Conservation (phyloP, 129 eudicot species). For the Pittosporum tobira region DNA sequence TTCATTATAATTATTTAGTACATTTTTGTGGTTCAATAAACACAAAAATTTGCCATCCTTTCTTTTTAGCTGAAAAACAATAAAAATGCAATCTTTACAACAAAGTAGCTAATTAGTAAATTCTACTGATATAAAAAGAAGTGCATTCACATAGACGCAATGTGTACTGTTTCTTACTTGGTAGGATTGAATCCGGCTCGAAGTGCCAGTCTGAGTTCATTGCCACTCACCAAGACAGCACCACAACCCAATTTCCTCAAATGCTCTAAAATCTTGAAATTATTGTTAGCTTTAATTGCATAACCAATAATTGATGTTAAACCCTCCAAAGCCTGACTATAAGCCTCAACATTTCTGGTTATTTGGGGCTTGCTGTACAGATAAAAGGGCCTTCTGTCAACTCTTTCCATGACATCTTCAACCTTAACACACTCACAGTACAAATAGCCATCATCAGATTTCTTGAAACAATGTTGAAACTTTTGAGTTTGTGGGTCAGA, state of each 20-base stretch:
- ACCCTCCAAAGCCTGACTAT: conserved; percentile 76
- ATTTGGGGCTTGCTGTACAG: conserved; percentile 87
- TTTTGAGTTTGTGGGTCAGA: conserved; percentile 27
- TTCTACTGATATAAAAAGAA: not conserved
- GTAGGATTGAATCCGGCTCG: conserved; percentile 87
- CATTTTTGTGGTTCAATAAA: no score
- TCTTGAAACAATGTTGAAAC: conserved; percentile 62
- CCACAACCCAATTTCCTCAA: conserved; percentile 68
- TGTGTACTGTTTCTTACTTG: conserved; percentile 27
- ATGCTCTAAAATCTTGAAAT: conserved; percentile 76
- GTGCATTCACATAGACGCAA: no score
- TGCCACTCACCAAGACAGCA: conserved; percentile 96
- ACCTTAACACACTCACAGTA: conserved; percentile 66
- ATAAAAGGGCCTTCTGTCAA: conserved; percentile 73
- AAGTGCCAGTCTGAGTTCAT: conserved; percentile 76
- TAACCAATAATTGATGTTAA: conserved; percentile 73
- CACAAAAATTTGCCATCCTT: no score
- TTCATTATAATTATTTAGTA: no score
- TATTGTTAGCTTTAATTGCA: conserved; percentile 84
- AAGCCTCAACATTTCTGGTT: conserved; percentile 81
- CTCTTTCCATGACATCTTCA: conserved; percentile 58
- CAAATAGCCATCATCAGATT: conserved; percentile 62
- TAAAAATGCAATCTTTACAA: no score
- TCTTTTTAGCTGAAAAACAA: no score
- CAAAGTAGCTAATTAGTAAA: not conserved